These are phyloP conservation scores for Tylopilus subfusipes DNA, from an alignment of 768 basidiomycete genomes.

Conservation along the genomic window DNA sequence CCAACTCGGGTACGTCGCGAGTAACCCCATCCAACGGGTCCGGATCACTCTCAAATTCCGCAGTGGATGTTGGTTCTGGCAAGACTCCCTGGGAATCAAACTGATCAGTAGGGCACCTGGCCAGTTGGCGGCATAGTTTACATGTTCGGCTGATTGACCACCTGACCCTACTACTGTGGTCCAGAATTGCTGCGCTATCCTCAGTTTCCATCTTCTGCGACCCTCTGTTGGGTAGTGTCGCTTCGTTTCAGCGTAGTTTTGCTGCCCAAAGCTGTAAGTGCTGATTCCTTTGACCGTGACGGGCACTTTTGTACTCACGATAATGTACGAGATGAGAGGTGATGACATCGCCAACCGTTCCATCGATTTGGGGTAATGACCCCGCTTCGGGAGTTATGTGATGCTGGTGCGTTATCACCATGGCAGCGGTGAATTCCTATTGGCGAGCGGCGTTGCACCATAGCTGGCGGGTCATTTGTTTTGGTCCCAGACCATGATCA, in stretches of 20 bases:
- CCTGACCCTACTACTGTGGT: slow-evolving; percentile 21
- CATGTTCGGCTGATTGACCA: background rate
- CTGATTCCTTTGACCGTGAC: background rate
- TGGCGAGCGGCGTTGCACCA: background rate
- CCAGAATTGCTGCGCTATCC: slow-evolving; percentile 52
- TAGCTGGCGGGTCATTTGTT: background rate
- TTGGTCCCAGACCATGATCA: background rate
- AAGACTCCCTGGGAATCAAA: slow-evolving; percentile 13
- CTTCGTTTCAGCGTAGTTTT: slow-evolving; percentile 44
- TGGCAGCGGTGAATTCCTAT: background rate
- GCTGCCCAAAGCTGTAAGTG: slow-evolving; percentile 26
- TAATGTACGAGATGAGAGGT: slow-evolving; percentile 15
- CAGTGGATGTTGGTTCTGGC: slow-evolving; percentile 15
- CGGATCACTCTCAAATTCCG: slow-evolving; percentile 36
- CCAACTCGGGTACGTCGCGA: slow-evolving; percentile 47
- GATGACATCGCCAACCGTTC: slow-evolving; percentile 14
- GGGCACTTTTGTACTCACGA: slow-evolving; percentile 13
- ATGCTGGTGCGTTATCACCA: background rate
- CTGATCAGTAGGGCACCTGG: background rate
- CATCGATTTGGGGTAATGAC: background rate
- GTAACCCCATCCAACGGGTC: slow-evolving; percentile 54
- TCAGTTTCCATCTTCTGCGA: slow-evolving; percentile 53
- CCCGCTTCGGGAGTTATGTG: background rate
- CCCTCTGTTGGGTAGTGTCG: slow-evolving; percentile 48
- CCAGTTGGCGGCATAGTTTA: background rate